Conservation (phyloP, 2,329 filamentous ascomycete species). For the Blastomyces silverae region DNA sequence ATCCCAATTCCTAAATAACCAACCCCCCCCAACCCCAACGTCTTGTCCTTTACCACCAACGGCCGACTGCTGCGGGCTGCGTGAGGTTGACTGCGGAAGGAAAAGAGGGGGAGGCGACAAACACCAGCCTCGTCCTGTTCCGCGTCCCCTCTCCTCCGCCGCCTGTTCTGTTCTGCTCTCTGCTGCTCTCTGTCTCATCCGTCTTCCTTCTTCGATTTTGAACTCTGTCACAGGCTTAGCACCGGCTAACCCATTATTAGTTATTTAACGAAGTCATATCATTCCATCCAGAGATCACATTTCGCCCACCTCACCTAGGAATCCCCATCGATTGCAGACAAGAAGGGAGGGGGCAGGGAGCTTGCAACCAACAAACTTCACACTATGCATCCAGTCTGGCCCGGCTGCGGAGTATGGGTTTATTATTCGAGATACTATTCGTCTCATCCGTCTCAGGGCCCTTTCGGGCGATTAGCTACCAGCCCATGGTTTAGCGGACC, state of each 20-base stretch:
- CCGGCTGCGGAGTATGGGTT: not conserved
- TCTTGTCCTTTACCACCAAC: not conserved
- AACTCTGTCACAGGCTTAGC: not conserved
- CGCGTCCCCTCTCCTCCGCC: not conserved
- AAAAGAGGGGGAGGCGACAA: slow-evolving; percentile 10
- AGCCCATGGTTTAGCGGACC: not conserved
- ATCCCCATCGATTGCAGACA: not conserved
- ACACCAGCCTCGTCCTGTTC: not conserved
- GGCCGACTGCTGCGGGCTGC: not conserved
- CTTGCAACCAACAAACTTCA: not conserved
- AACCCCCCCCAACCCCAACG: not conserved
- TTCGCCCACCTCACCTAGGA: not conserved
- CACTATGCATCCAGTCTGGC: not conserved
- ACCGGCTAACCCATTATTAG: not conserved
- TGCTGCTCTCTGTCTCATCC: no score
- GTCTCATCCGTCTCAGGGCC: not conserved
- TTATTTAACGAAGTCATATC: not conserved
- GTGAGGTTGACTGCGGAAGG: not conserved
- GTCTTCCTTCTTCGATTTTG: not conserved
- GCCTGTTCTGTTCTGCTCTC: no score
- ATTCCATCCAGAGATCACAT: not conserved
- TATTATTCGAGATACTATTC: not conserved
- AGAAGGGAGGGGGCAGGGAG: not conserved
- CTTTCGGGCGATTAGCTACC: not conserved
- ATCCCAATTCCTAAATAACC: no score